Evolutionary conservation across 2,329 filamentous ascomycete species (phyloP).

Genomic region (Talaromyces atroroseus): DNA sequence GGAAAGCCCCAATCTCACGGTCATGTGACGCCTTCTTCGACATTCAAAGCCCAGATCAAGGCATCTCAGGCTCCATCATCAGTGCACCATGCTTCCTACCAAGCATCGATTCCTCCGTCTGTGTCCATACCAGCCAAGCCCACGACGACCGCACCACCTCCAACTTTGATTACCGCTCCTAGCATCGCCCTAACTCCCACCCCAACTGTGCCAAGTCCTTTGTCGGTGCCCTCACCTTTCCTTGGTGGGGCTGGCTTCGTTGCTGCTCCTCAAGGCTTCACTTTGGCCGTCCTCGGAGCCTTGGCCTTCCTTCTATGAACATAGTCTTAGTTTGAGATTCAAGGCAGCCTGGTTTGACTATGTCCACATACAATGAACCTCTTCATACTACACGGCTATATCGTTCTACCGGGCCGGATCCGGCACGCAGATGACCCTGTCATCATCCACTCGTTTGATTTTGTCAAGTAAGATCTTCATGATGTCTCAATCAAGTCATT

Average conservation of each 20-base stretch:
- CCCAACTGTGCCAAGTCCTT: neutral
- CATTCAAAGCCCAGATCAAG: neutral
- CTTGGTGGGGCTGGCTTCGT: slow-evolving; percentile 9
- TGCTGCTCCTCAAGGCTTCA: slow-evolving; percentile 6
- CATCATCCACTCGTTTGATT: slow-evolving; percentile 13
- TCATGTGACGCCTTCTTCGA: neutral
- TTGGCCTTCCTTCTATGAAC: slow-evolving; percentile 15
- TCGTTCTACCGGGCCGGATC: slow-evolving; percentile 8
- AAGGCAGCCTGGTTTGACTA: neutral
- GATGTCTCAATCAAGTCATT: neutral
- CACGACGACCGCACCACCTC: neutral
- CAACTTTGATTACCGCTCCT: neutral
- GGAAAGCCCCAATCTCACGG: neutral
- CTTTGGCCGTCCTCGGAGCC: slow-evolving; percentile 12
- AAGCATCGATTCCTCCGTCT: neutral
- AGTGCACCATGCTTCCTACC: neutral
- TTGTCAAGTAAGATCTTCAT: neutral
- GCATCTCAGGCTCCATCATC: neutral
- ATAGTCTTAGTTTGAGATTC: neutral
- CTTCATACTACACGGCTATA: neutral
- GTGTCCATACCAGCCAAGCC: neutral
- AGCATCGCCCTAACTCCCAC: neutral
- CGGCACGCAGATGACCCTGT: slow-evolving; percentile 8
- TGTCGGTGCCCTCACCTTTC: slow-evolving; percentile 1
- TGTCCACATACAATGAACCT: neutral